Percentiles rank a stretch among this genome's conserved stretches.
These are phyloP conservation scores for Scleromitrula shiraiana DNA, from an alignment of 2,329 filamentous ascomycete species.

Conservation along the genomic window DNA sequence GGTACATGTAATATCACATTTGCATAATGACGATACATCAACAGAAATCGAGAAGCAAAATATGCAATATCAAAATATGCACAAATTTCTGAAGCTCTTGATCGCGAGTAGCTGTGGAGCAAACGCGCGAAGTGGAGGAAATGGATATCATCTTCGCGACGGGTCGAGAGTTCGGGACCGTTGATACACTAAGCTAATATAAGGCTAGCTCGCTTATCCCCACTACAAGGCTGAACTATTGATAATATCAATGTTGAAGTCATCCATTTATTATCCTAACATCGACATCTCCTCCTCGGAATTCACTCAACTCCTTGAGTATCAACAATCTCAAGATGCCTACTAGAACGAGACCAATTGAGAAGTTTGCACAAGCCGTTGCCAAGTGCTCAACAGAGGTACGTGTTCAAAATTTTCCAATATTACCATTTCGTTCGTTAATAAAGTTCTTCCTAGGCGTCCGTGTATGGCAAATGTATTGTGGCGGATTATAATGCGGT, in stretches of 20 bases:
- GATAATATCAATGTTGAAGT: background rate
- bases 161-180: background rate
- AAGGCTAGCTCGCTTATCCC: background rate
- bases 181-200: background rate
- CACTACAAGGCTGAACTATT: background rate
- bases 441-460: constrained; percentile 48
- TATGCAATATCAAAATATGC: constrained; percentile 1
- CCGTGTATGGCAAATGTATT: constrained; percentile 85
- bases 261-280: background rate
- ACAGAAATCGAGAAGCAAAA: constrained; percentile 3
- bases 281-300: background rate
- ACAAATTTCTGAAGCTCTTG: background rate
- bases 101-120: background rate
- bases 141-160: background rate
- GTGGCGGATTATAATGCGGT: constrained; percentile 83
- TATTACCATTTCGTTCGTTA: background rate
- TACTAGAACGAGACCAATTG: constrained; percentile 50
- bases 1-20: constrained; percentile 30
- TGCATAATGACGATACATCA: constrained; percentile 10
- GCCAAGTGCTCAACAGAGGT: constrained; percentile 61
- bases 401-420: constrained; percentile 18
- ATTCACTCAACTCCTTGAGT: background rate
- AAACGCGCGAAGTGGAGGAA: background rate
- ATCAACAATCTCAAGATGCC: constrained; percentile 23
- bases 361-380: constrained; percentile 58